Percentiles rank a stretch among this genome's conserved stretches.
phyloP scores from a whole-genome alignment of 2,329 filamentous ascomycete species.

The Penicillium sp. region DNA sequence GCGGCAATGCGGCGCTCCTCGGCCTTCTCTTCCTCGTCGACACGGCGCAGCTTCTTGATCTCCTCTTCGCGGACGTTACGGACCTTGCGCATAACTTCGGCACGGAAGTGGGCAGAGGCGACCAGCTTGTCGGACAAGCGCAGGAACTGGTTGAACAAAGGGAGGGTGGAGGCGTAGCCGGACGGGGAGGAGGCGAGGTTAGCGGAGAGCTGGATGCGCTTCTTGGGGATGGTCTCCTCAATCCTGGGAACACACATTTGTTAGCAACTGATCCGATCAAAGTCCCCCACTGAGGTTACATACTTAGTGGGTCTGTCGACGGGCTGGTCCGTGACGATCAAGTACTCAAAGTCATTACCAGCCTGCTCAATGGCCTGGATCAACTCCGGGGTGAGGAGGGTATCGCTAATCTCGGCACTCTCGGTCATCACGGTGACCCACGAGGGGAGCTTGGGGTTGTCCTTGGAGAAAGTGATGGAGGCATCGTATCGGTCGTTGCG shows the following conservation, averaged over 20 bases:
- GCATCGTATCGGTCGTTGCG: conserved; percentile 93
- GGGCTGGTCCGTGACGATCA: conserved; percentile 88
- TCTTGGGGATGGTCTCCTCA: conserved; percentile 79
- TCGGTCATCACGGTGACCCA: conserved; percentile 97
- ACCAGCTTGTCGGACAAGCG: conserved; percentile 82
- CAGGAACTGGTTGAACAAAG: conserved; percentile 78
- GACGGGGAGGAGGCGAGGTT: conserved; percentile 64
- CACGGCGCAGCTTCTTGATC: conserved; percentile 74
- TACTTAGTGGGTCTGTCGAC: conserved; percentile 82
- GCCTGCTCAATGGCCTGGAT: conserved; percentile 74
- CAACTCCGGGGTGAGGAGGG: conserved; percentile 82
- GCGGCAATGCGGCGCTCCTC: conserved; percentile 56
- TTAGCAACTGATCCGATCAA: not conserved
- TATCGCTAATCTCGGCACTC: conserved; percentile 89
- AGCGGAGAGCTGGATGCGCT: conserved; percentile 77
- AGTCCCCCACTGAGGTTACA: conserved; percentile 35
- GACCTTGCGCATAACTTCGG: conserved; percentile 85
- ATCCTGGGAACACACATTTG: conserved; percentile 54
- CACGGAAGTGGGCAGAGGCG: conserved; percentile 76
- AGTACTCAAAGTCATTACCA: conserved; percentile 78
- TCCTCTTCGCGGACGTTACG: conserved; percentile 76
- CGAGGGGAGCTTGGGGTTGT: conserved; percentile 80
- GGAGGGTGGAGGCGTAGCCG: conserved; percentile 65
- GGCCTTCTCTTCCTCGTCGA: conserved; percentile 69
- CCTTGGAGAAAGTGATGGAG: conserved; percentile 89